A percentile compares a stretch with the other conserved stretches of the same genome.
These are phyloP conservation scores for Russula ochroleuca DNA, from an alignment of 768 basidiomycete species.

Conservation along the genomic window DNA sequence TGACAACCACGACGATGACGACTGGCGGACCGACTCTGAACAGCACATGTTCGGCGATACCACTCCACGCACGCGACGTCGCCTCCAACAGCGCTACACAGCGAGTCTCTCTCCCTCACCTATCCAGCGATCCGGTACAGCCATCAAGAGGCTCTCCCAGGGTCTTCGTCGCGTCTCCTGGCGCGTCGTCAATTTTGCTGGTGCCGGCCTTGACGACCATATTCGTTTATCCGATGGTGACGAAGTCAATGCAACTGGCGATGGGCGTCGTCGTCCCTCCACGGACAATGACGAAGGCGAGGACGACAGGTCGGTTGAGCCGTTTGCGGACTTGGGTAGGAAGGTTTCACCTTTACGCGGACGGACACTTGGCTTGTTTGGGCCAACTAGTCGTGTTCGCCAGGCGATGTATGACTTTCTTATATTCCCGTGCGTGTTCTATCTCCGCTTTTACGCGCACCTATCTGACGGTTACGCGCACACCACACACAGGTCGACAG, in stretches of 20 bases:
- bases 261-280: background rate
- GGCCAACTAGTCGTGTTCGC: conserved; percentile 62
- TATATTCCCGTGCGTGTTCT: conserved; percentile 57
- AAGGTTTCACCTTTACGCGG: conserved; percentile 60
- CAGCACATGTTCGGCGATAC: conserved; percentile 35
- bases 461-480: background rate
- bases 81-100: conserved; percentile 49
- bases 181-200: conserved; percentile 78
- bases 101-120: conserved; percentile 46
- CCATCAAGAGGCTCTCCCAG: conserved; percentile 53
- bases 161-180: conserved; percentile 60
- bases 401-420: conserved; percentile 63
- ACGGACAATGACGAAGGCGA: conserved; percentile 32
- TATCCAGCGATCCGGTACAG: conserved; percentile 55
- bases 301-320: conserved; percentile 31
- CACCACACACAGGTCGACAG: conserved; percentile 73
- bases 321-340: conserved; percentile 39
- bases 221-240: conserved; percentile 45
- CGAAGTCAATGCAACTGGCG: background rate
- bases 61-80: conserved; percentile 37
- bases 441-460: background rate
- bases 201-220: conserved; percentile 55
- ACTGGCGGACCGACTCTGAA: conserved; percentile 29
- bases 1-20: conserved; percentile 28
- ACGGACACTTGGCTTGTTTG: conserved; percentile 71